Evolutionary conservation across 805 yeast genomes (phyloP), one percentile per base, ranked within the genome.

Genomic region (Starmerella kuoi): DNA sequence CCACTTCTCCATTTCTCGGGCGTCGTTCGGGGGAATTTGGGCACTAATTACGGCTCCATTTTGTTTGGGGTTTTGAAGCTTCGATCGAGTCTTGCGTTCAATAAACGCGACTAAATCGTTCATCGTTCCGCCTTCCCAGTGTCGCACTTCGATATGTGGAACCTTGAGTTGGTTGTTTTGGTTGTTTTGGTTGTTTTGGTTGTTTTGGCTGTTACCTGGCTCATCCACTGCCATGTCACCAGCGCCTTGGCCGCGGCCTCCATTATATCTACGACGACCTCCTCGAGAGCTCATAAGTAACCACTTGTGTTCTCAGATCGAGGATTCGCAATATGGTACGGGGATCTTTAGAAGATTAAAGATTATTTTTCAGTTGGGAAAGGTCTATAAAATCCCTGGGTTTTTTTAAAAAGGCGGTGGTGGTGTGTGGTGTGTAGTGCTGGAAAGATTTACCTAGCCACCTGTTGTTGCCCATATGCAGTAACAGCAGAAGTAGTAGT

Each of bases 111-210:
- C 66, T 45, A 85, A 66, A 45, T 85, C 94, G 17, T 70, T 76
- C 46, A 69, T 67, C 2, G 79, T 59, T 1, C 86, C 93, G 46
- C 84, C 82, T 46, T 79, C 77, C 95, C 95, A 86, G 35, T 86
- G 84, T 30, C 68, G 63, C 9, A 85, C 68, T 49, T 80, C 84
- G 9, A 85, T 69, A 23, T 22, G 21, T 14, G 48, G 41, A 12
- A 35, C 35, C 30, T 18, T 3, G 22, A n/a, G 5, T 8, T 40
- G 41, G 31, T 35, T 35, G 31, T 27, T 30, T 3, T 70, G 65
- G 4, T 73, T 65, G 26, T 31, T 23, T 17, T 46, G 28, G 28
- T 25, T 25, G n/a, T n/a, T n/a, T n/a, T n/a, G n/a, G 28, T 9
- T 25, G 28, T 9, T 14, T 14, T 25, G 38, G 20, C 27, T 41